Evolutionary conservation across 768 basidiomycete species (phyloP), one percentile per base, ranked within the genome.

Genomic region (Phlegmacium glaucopus): DNA sequence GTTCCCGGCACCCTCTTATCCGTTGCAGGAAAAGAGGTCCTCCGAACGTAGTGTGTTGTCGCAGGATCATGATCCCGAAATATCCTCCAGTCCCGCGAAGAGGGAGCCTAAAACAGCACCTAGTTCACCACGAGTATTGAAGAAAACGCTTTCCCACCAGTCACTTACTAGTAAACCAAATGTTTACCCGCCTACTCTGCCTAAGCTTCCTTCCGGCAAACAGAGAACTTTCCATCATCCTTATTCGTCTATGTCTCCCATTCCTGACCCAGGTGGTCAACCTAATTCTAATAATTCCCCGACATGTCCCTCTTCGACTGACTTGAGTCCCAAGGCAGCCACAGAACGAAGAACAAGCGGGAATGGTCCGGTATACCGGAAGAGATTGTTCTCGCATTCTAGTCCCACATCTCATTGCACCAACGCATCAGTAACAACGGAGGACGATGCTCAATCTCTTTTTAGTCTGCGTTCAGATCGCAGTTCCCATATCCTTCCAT

Each of bases 211-310:
- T 37, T 60, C 57, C 12, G 72, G 67, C 49, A 82, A 83, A 60
- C 82, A 82, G 59, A 78, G 77, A 30, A 82, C 79, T n/a, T 85
- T 83, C 53, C 77, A 83, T 60, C 75, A 78, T 55, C 67, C 78
- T 36, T 79, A 76, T 37, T 61, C 78, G 11, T 76, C 79, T 30
- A 61, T 81, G n/a, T 77, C 79, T 13, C 68, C 79, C 25, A 60
- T 82, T 9, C 76, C 77, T 13, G 51, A 69, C 16, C 64, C 71
- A 34, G 54, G 65, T 26, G 68, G 70, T 27, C 64, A 67, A 30
- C 57, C 62, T 12, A 64, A 61, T 38, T 61, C 67, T 32, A 56
- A 61, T 17, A 53, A 61, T 35, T 51, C 64, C 32, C 54, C 66
- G 32, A 51, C 63, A 16, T 57, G 57, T n/a, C 57, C 61, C 38